A percentile compares a stretch with the other conserved stretches of the same genome.
Evolutionary conservation across 495 filamentous ascomycete genomes (phyloP).

Genomic region (Xylaria cubensis): DNA sequence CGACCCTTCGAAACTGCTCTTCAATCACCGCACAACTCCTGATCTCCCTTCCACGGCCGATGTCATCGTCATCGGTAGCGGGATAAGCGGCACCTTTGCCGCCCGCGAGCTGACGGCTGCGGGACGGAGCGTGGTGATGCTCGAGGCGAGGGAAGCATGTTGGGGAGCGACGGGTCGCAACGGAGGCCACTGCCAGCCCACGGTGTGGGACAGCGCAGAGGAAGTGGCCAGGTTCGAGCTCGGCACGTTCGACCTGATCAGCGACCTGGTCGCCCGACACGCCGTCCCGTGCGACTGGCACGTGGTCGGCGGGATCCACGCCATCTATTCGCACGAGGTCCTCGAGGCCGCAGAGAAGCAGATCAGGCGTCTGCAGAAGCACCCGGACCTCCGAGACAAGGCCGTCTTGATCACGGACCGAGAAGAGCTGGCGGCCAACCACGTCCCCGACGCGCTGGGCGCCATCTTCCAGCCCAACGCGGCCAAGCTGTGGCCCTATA

Average conservation of each 20-base stretch:
- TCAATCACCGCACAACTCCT: constrained; percentile 65
- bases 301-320: constrained; percentile 57
- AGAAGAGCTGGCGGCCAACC: constrained; percentile 37
- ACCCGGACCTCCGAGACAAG: constrained; percentile 58
- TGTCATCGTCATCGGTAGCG: constrained; percentile 71
- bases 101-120: constrained; percentile 59
- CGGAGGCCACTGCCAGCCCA: constrained; percentile 76
- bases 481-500: constrained; percentile 77
- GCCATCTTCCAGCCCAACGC: constrained; percentile 56
- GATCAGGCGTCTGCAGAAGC: constrained; percentile 50
- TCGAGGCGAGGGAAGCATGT: constrained; percentile 79
- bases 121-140: constrained; percentile 61
- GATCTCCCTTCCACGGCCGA: constrained; percentile 68
- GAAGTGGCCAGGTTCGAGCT: constrained; percentile 70
- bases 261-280: constrained; percentile 56
- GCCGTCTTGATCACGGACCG: constrained; percentile 34
- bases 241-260: constrained; percentile 60
- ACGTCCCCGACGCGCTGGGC: constrained; percentile 51
- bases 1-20: constrained; percentile 58
- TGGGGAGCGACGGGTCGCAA: constrained; percentile 84
- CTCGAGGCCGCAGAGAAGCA: constrained; percentile 52
- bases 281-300: constrained; percentile 69
- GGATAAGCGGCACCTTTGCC: constrained; percentile 71
- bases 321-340: constrained; percentile 56
- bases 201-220: constrained; percentile 56